Evolutionary conservation across 2,329 filamentous ascomycete species (phyloP).

Genomic region (Aspergillus ochraceoroseus): DNA sequence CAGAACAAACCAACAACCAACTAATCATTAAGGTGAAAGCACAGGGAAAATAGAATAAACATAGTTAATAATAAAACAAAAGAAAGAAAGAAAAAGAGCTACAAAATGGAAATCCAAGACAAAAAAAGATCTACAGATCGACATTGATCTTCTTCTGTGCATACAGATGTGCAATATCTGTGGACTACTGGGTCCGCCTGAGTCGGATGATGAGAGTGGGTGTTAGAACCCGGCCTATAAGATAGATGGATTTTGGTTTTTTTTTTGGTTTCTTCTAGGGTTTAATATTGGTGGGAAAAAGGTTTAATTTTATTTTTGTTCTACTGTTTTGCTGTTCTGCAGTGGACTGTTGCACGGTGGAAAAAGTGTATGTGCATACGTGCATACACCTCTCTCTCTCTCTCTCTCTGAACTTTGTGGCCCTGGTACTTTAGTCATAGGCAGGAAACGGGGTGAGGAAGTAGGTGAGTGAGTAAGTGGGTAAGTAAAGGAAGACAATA

Average conservation of each 20-base stretch:
- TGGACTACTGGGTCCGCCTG: not conserved
- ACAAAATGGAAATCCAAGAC: not conserved
- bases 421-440: too few relatives aligned
- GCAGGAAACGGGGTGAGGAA: too few relatives aligned
- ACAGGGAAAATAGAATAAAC: too few relatives aligned
- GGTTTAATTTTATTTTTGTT: not conserved
- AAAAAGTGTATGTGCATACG: too few relatives aligned
- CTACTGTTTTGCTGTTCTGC: not conserved
- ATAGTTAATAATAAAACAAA: not conserved
- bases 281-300: not conserved
- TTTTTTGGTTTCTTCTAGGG: not conserved
- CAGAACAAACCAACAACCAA: too few relatives aligned
- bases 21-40: too few relatives aligned
- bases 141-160: constrained; percentile 17
- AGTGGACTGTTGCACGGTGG: too few relatives aligned
- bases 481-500: not conserved
- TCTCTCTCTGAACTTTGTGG: too few relatives aligned
- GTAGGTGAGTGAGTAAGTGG: too few relatives aligned
- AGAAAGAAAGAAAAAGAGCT: constrained; percentile 5
- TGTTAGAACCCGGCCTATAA: not conserved
- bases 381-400: too few relatives aligned
- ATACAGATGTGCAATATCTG: constrained; percentile 13
- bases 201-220: too few relatives aligned
- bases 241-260: constrained; percentile 1
- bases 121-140: constrained; percentile 16